A percentile compares a stretch with the other conserved stretches of the same genome.
phyloP scores from a whole-genome alignment of 257 asterid species.

The Ehretia macrophylla region DNA sequence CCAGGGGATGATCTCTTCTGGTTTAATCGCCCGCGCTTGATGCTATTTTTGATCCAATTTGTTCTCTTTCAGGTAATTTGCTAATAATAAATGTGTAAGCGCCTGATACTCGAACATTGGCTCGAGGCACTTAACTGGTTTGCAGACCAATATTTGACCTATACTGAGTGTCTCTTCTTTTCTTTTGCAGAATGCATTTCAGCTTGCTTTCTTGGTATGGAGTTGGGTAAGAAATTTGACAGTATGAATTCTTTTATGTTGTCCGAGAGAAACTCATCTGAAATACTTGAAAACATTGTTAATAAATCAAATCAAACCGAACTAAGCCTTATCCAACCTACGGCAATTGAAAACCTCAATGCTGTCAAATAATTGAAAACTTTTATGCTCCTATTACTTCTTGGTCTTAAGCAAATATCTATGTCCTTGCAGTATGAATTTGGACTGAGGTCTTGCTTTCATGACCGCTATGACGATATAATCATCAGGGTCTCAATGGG shows the following conservation, averaged over 20 bases:
- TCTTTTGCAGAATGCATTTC: conserved; percentile 80
- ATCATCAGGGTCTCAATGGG: conserved; percentile 80
- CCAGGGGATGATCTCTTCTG: conserved; percentile 83
- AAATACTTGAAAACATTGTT: too few species aligned
- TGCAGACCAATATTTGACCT: neutral
- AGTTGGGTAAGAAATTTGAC: conserved; percentile 52
- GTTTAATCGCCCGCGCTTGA: conserved; percentile 75
- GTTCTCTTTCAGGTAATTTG: conserved; percentile 77
- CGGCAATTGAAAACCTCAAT: too few species aligned
- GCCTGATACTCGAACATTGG: too few species aligned
- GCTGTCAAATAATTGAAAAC: too few species aligned
- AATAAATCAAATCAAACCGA: too few species aligned
- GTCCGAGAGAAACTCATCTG: too few species aligned
- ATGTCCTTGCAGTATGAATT: conserved; percentile 51
- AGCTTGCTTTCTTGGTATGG: conserved; percentile 92
- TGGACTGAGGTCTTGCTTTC: conserved; percentile 79
- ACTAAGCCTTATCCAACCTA: too few species aligned
- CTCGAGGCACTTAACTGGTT: neutral
- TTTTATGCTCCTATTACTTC: neutral
- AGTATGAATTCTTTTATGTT: neutral
- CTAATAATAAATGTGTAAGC: neutral
- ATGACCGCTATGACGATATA: conserved; percentile 64
- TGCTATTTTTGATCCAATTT: conserved; percentile 71
- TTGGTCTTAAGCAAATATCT: neutral
- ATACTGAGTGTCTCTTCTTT: neutral